These are phyloP conservation scores for Graphium sp. DNA, from an alignment of 2,329 filamentous ascomycete species.

Conservation along the genomic window DNA sequence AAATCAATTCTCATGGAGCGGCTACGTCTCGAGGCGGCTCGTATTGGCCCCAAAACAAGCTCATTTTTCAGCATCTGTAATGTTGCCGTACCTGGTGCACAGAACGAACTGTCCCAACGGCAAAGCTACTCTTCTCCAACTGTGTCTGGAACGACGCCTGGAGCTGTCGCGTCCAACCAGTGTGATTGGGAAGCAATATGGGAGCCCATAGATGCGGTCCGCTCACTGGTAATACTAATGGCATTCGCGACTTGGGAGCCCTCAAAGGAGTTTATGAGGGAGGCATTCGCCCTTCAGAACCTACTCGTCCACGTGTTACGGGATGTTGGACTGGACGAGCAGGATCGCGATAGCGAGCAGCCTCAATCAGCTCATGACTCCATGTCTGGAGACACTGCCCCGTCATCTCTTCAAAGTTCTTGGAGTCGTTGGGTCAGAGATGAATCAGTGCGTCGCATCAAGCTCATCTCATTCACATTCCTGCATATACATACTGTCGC, in stretches of 20 bases:
- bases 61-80: conserved; percentile 10
- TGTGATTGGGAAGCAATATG: conserved; percentile 9
- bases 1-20: conserved; percentile 15
- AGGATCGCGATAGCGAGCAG: too few relatives aligned
- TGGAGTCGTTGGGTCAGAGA: conserved; percentile 15
- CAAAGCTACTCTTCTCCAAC: not conserved
- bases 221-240: conserved; percentile 17
- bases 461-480: conserved; percentile 20
- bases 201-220: conserved; percentile 15
- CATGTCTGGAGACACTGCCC: too few relatives aligned
- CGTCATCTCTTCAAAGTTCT: too few relatives aligned
- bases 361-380: conserved; percentile 5
- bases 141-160: too few relatives aligned
- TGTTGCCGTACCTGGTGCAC: too few relatives aligned
- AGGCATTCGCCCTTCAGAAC: conserved; percentile 16
- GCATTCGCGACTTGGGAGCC: conserved; percentile 20
- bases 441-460: conserved; percentile 16
- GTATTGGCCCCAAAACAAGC: conserved; percentile 10
- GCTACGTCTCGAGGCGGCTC: conserved; percentile 9
- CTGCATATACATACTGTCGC: conserved; percentile 19
- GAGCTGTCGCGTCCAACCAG: too few relatives aligned
- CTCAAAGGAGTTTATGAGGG: conserved; percentile 13
- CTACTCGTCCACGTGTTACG: conserved; percentile 16
- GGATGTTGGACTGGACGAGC: conserved; percentile 13
- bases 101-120: not conserved